Conservation (phyloP, 2,329 filamentous ascomycete species). For the Colletotrichum filicis region DNA sequence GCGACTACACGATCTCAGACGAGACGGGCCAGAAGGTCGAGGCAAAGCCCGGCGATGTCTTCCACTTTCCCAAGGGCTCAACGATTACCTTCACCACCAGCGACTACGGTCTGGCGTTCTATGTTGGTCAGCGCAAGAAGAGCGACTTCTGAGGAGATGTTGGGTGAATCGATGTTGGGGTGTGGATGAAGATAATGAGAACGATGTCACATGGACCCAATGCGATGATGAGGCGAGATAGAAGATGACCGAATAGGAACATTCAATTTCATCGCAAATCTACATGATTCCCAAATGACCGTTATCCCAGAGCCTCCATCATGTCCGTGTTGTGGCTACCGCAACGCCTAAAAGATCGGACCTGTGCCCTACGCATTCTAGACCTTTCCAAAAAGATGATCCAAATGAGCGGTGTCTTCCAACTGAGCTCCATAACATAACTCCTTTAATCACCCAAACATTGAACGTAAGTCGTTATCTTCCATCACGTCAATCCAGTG, state of each 20-base stretch:
- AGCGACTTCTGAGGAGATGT: conserved; percentile 39
- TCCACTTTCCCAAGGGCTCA: conserved; percentile 74
- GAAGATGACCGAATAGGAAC: not conserved
- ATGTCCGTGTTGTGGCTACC: not conserved
- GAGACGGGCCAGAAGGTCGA: conserved; percentile 69
- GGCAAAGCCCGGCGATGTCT: conserved; percentile 72
- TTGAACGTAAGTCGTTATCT: conserved; percentile 43
- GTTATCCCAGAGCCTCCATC: not conserved
- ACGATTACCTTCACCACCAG: conserved; percentile 74
- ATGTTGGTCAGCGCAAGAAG: conserved; percentile 53
- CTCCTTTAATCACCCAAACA: conserved; percentile 43
- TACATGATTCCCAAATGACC: not conserved
- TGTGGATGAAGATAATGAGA: not conserved
- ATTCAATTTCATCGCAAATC: not conserved
- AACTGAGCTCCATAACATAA: not conserved
- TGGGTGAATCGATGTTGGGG: fast-evolving
- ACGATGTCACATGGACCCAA: too few species aligned
- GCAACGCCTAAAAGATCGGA: not conserved
- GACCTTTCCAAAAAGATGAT: not conserved
- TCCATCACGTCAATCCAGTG: conserved; percentile 58
- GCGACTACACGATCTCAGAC: conserved; percentile 72
- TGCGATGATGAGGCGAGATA: not conserved
- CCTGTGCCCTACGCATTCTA: not conserved
- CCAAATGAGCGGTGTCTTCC: not conserved
- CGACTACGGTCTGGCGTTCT: conserved; percentile 71